These are phyloP conservation scores for Aschersonia sp. DNA, from an alignment of 2,329 filamentous ascomycete species.

Conservation along the genomic window DNA sequence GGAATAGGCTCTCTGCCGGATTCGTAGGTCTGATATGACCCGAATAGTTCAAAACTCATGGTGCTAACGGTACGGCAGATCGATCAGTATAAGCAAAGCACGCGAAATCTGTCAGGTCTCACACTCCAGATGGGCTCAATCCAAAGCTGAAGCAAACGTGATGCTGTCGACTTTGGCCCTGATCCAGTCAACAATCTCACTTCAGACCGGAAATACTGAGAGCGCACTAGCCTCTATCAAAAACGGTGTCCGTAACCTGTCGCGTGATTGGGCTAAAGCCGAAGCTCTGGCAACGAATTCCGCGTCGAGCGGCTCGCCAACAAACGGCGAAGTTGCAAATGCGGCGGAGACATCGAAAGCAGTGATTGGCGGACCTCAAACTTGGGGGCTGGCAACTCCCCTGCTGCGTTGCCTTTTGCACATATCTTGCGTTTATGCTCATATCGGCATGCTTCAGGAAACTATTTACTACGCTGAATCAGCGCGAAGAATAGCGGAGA, in stretches of 20 bases:
- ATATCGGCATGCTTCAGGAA: conserved; percentile 77
- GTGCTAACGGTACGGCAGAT: conserved; percentile 7
- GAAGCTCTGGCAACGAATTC: conserved; percentile 19
- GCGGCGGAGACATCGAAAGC: conserved; percentile 9
- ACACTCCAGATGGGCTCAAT: conserved; percentile 17
- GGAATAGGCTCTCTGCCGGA: conserved; percentile 50
- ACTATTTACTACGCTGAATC: conserved; percentile 80
- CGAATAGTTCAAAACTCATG: conserved; percentile 2
- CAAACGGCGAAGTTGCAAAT: conserved; percentile 13
- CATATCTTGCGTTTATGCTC: conserved; percentile 63
- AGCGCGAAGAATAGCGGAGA: conserved; percentile 60
- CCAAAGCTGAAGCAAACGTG: conserved; percentile 17
- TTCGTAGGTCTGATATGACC: conserved; percentile 23
- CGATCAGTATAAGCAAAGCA: conserved; percentile 21
- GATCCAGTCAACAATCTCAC: conserved; percentile 48
- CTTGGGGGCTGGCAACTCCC: conserved; percentile 66
- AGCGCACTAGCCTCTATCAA: conserved; percentile 43
- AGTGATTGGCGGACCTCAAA: conserved; percentile 36
- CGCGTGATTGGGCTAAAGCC: conserved; percentile 39
- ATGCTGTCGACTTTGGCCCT: conserved; percentile 23
- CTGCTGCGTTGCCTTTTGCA: conserved; percentile 59
- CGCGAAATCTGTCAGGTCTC: conserved; percentile 19
- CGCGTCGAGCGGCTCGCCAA: conserved; percentile 14
- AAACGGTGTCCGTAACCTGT: conserved; percentile 39
- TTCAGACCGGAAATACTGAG: conserved; percentile 46